Conservation (phyloP, 2,329 filamentous ascomycete genomes). For the Colletotrichum limetticola region DNA sequence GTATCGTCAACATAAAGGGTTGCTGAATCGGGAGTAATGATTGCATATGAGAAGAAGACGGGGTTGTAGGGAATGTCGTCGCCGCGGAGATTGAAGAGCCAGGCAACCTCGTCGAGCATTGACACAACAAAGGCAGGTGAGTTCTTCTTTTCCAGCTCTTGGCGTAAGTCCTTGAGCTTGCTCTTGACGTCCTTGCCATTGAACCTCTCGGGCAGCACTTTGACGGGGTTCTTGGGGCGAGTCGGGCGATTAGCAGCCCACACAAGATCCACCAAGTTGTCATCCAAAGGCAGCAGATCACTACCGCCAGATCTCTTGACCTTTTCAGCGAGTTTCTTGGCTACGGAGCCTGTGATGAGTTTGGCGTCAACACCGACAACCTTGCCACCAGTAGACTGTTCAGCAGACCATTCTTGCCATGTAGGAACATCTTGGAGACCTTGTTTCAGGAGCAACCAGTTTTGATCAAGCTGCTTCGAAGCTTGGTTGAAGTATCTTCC, state of each 20-base stretch:
- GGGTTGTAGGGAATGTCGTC: slow-evolving; percentile 98
- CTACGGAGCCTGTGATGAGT: slow-evolving; percentile 75
- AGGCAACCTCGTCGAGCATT: slow-evolving; percentile 95
- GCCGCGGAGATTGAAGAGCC: slow-evolving; percentile 97
- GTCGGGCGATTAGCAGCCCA: slow-evolving; percentile 82
- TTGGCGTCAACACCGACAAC: slow-evolving; percentile 91
- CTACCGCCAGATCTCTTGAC: slow-evolving; percentile 88
- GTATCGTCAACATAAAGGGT: slow-evolving; percentile 86
- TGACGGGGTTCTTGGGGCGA: slow-evolving; percentile 80
- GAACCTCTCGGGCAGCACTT: slow-evolving; percentile 76
- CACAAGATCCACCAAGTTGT: slow-evolving; percentile 91
- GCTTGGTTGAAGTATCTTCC: slow-evolving; percentile 99
- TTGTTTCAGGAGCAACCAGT: slow-evolving; percentile 93
- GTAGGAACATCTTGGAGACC: slow-evolving; percentile 94
- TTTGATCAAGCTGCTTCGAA: slow-evolving; percentile 85
- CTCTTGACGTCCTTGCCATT: slow-evolving; percentile 84
- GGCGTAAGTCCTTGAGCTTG: slow-evolving; percentile 88
- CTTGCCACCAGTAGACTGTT: slow-evolving; percentile 88
- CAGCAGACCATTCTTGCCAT: slow-evolving; percentile 95
- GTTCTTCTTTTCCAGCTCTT: slow-evolving; percentile 91
- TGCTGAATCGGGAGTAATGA: slow-evolving; percentile 80
- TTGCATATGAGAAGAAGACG: slow-evolving; percentile 97
- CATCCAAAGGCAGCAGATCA: slow-evolving; percentile 77
- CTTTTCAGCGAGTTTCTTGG: slow-evolving; percentile 81
- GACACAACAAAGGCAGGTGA: slow-evolving; percentile 88